Base-by-base conservation (phyloP, 2,329 filamentous ascomycete genomes). In the Metarhizium rileyi region DNA sequence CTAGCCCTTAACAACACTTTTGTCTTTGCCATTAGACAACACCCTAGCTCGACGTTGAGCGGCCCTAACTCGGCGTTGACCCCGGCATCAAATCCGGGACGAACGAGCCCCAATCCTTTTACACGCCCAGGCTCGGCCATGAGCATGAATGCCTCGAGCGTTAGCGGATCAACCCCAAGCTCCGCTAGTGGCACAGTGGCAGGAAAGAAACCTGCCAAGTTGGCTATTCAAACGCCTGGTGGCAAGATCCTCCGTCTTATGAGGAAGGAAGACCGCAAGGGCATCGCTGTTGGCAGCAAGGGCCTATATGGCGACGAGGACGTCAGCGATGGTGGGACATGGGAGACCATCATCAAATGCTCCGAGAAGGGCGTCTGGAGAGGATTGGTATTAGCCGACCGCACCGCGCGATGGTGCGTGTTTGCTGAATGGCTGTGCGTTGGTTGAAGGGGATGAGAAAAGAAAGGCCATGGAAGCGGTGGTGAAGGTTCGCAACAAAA, bases 1-100 rank as follows among this genome's bases (percentile, higher is more conserved):
- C 74, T 98, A 26, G 90, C 89, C 1, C 75, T 95, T 50, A 96
- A 97, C 72, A 97, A 98, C 64, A 98, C 93, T 0, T 98, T 96
- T 63, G 91, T 98, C 26, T 98, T 98, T 66, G 87, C 87, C 48
- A 86, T 98, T 53, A 87, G 93, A 43, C 93, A 98, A 63, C 90
- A 98, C 63, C 87, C 90, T 0, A 75, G 71, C 63, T 85, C 88
- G 1, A 53, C 66, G 1, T 55, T 62, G 0, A 61, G 54, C 40
- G 63, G 60, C 6, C 48, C 57, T 3, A 60, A 62, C 26, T 70
- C 67, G 25, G 60, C 60, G 2, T 62, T 74, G 53, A 72, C 72
- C 9, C 70, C 74, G 5, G 66, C 72, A 5, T 73, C 70, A 44
- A 75, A 75, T 53, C 68, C 71, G 3, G 72, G 74, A 6, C 67